phyloP scores from a whole-genome alignment of 148 eudicot species.

The Dysphania ambrosioides region DNA sequence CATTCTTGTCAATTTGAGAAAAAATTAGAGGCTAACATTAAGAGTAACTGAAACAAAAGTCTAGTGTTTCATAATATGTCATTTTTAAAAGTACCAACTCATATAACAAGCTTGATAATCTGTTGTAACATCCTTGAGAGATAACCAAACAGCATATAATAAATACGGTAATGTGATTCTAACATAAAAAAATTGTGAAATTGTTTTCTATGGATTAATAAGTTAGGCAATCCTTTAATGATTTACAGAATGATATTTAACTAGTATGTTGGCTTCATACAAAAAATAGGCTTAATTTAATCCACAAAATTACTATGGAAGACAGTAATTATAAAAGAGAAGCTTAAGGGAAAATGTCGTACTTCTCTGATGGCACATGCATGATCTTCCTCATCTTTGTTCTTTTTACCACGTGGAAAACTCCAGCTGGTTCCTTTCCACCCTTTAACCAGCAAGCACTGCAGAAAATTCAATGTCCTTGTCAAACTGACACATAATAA shows the following conservation, averaged over 20 bases:
- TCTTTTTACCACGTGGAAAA: conserved; percentile 97
- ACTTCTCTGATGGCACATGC: conserved; percentile 98
- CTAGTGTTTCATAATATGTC: too few relatives aligned
- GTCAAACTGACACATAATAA: not conserved
- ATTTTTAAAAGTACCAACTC: too few relatives aligned
- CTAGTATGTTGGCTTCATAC: not conserved
- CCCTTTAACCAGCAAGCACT: conserved; percentile 96
- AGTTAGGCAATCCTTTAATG: too few relatives aligned
- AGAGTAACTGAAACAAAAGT: too few relatives aligned
- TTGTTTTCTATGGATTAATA: not conserved
- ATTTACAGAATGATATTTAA: not conserved
- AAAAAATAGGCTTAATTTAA: not conserved
- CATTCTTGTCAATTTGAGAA: too few relatives aligned
- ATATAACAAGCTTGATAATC: too few relatives aligned
- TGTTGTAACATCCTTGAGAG: too few relatives aligned
- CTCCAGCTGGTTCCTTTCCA: conserved; percentile 99
- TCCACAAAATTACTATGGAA: too few relatives aligned
- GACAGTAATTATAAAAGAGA: not conserved
- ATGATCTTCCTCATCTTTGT: conserved; percentile 97
- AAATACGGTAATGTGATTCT: not conserved
- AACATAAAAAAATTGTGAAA: not conserved
- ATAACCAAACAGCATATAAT: too few relatives aligned
- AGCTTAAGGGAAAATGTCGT: conserved; percentile 10
- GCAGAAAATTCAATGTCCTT: conserved; percentile 23
- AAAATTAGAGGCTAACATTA: too few relatives aligned